Base-by-base conservation (phyloP, 768 basidiomycete genomes). In the Megacollybia marginata region DNA sequence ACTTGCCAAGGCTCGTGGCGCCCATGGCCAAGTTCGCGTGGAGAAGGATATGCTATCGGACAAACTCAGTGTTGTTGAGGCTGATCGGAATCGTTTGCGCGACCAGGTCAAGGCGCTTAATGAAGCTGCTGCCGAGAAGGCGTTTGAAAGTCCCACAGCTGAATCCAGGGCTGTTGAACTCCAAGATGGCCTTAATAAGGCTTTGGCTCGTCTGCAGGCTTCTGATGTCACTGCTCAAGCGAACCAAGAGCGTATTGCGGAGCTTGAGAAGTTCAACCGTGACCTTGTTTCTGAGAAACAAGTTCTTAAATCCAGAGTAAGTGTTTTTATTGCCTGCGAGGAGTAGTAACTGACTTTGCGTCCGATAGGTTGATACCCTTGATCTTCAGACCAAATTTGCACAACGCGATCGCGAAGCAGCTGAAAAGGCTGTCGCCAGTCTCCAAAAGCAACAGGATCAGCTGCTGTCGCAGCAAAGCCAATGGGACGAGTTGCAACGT, bases 21-120 rank as follows among this genome's bases (percentile, higher is more conserved):
- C 82, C 12, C 83, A 88, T 56, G 87, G 88, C 1, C 83, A 87
- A 59, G 76, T 85, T 5, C 80, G 86, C 13, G 87, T 87, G 12
- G 89, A 92, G 70, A 92, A 90, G 66, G 89, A 91, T 45, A 68
- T 78, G 34, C 62, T 89, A 43, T 65, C 58, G 18, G 85, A 89
- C 54, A 85, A 85, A 54, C 65, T 88, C 31, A 66, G 62, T 19
- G 69, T 69, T 19, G 70, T 71, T 0, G 88, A 91, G 61, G 69
- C 62, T 28, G 88, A 91, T 48, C 79, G 86, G 18, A 85, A 91
- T 18, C 65, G 66, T 5, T 62, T 88, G 42, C 76, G 76, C 38
- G 54, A 59, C 2, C 79, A 83, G 53, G 60, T 82, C 16, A 18
- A 13, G 13, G 44, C 40, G 49, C 47, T 79, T 36, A 79, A 79